Percentiles rank a stretch among this genome's conserved stretches.
These are phyloP conservation scores for Centaurea solstitialis DNA, from an alignment of 129 eudicot genomes.

Conservation along the genomic window DNA sequence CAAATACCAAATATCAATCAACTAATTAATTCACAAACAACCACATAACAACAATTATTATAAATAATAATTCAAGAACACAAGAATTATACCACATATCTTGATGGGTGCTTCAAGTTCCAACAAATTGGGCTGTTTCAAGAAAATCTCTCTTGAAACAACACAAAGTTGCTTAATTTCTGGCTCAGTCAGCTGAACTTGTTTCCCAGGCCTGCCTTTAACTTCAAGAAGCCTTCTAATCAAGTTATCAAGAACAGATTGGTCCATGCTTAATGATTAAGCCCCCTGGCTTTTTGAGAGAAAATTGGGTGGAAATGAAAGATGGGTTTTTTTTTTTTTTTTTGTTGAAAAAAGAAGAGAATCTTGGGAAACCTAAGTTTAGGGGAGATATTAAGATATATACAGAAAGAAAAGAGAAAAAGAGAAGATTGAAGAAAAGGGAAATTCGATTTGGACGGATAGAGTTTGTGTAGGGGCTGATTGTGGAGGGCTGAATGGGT, in stretches of 20 bases:
- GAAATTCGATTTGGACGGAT: constrained; percentile 45
- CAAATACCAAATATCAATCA: background rate
- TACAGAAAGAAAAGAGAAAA: too few species aligned
- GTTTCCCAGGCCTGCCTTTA: constrained; percentile 52
- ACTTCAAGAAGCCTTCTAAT: constrained; percentile 49
- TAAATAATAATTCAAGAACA: background rate
- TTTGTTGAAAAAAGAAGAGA: background rate
- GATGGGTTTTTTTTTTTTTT: too few species aligned
- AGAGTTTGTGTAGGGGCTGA: constrained; percentile 10
- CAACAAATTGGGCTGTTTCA: constrained; percentile 46
- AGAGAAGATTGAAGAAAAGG: background rate
- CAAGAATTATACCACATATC: constrained; percentile 47
- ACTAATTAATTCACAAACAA: background rate
- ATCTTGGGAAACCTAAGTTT: constrained; percentile 26
- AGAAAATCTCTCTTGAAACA: constrained; percentile 50
- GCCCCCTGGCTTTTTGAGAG: background rate
- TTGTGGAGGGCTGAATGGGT: constrained; percentile 25
- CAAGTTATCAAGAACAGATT: constrained; percentile 39
- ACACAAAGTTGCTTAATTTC: constrained; percentile 63
- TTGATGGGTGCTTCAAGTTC: constrained; percentile 65
- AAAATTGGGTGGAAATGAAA: background rate
- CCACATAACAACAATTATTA: background rate
- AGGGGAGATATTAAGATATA: background rate
- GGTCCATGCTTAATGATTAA: constrained; percentile 31
- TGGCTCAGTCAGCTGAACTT: constrained; percentile 54